Conservation (phyloP, 306 rosid genomes). For the barrel medic (Medicago truncatula) region MtrunA17r5.0-ANR NC_053042.1:37550501-37551000, state of each 20-base stretch:
- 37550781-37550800: constrained; percentile 19
- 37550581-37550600: not conserved
- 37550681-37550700: not conserved
- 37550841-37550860: too few species aligned
- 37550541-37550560: constrained; percentile 21
- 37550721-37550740: not conserved
- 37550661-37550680: constrained; percentile 12
- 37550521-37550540: constrained; percentile 30
- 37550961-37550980: too few species aligned
- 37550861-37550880: too few species aligned
- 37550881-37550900: too few species aligned
- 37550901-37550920: too few species aligned
- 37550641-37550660: constrained; percentile 39
- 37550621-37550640: constrained; percentile 36
- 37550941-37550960: too few species aligned
- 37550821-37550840: too few species aligned
- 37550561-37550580: constrained; percentile 36
- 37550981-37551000: too few species aligned
- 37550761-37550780: constrained; percentile 19
- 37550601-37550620: constrained; percentile 55
- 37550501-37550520: constrained; percentile 7
- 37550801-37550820: too few species aligned
- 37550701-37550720: constrained; percentile 6
- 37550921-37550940: too few species aligned
- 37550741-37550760: not conserved